These are phyloP conservation scores for Saccharomyces uvarum DNA, from an alignment of 1,139 yeast species.

Conservation along the genomic window DNA sequence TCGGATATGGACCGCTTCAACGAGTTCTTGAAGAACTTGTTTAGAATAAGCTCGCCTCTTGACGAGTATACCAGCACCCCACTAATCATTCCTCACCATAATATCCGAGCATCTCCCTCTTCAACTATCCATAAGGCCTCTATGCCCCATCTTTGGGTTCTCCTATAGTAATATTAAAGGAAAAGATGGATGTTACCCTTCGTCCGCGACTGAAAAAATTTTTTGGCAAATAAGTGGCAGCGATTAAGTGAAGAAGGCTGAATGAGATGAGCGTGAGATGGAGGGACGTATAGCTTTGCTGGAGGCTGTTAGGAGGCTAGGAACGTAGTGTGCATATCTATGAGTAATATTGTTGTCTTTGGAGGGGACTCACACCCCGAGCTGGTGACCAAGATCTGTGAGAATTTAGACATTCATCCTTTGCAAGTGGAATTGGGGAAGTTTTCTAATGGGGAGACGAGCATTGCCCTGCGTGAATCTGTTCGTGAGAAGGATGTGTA, in stretches of 20 bases:
- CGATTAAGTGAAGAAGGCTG: not conserved
- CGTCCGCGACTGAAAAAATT: not conserved
- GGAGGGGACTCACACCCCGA: slow-evolving; percentile 67
- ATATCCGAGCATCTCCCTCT: slow-evolving; percentile 13
- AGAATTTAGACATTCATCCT: slow-evolving; percentile 56
- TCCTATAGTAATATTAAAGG: not conserved
- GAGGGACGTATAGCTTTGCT: not conserved
- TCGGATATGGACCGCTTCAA: slow-evolving; percentile 71
- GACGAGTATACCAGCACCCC: slow-evolving; percentile 71
- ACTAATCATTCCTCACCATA: slow-evolving; percentile 49
- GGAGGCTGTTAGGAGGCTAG: not conserved
- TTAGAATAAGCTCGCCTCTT: slow-evolving; percentile 80
- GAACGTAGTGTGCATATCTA: slow-evolving; percentile 16
- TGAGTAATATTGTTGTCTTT: slow-evolving; percentile 66
- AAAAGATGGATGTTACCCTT: not conserved
- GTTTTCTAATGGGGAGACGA: slow-evolving; percentile 84
- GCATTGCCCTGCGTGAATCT: slow-evolving; percentile 71
- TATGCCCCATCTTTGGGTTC: not conserved
- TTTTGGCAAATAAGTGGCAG: not conserved
- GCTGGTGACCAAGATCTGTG: slow-evolving; percentile 53
- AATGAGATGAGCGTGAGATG: not conserved
- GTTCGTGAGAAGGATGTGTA: slow-evolving; percentile 92
- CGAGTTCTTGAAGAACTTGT: slow-evolving; percentile 65
- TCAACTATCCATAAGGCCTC: not conserved
- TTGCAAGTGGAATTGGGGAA: slow-evolving; percentile 52